These are phyloP conservation scores for Pythium diclinum DNA, from an alignment of 352 stramenopile genomes.

Conservation along the genomic window DNA sequence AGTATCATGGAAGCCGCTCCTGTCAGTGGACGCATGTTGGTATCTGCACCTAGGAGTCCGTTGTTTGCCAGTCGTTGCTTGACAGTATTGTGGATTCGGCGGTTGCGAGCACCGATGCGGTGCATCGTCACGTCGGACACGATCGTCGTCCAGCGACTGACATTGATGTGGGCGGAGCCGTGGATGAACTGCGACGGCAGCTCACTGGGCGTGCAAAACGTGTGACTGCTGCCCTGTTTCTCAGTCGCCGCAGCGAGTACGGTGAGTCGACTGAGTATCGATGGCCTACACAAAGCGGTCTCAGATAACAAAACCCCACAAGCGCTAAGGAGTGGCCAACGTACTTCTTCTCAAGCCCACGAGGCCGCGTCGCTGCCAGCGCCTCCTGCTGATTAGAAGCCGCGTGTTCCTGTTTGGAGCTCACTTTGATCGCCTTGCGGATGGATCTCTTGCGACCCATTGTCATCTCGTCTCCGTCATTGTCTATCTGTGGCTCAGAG, in stretches of 20 bases:
- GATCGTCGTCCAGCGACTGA: slow-evolving; percentile 68
- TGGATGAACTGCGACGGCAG: slow-evolving; percentile 70
- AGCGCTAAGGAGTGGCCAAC: not conserved
- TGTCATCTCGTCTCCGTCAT: not conserved
- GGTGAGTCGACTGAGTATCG: slow-evolving; percentile 30
- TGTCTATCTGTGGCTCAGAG: slow-evolving; percentile 8
- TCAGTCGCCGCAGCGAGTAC: slow-evolving; percentile 21
- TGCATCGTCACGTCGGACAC: slow-evolving; percentile 61
- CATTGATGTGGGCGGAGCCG: slow-evolving; percentile 34
- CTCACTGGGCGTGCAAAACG: slow-evolving; percentile 30
- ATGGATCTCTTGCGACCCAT: not conserved
- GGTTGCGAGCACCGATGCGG: slow-evolving; percentile 63
- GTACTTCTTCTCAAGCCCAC: not conserved
- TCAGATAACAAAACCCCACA: not conserved
- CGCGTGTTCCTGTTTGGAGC: not conserved
- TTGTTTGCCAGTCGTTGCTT: slow-evolving; percentile 20
- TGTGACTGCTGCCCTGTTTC: slow-evolving; percentile 14
- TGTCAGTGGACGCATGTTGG: not conserved
- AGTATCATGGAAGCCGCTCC: not conserved
- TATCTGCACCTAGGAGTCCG: slow-evolving; percentile 9
- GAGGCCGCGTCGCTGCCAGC: not conserved
- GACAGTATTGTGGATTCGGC: slow-evolving; percentile 34
- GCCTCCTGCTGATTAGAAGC: slow-evolving; percentile 1
- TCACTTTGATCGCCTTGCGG: not conserved
- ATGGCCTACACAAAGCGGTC: slow-evolving; percentile 7